Conservation (phyloP, 805 yeast genomes). For the Metschnikowia santaceciliae region DNA sequence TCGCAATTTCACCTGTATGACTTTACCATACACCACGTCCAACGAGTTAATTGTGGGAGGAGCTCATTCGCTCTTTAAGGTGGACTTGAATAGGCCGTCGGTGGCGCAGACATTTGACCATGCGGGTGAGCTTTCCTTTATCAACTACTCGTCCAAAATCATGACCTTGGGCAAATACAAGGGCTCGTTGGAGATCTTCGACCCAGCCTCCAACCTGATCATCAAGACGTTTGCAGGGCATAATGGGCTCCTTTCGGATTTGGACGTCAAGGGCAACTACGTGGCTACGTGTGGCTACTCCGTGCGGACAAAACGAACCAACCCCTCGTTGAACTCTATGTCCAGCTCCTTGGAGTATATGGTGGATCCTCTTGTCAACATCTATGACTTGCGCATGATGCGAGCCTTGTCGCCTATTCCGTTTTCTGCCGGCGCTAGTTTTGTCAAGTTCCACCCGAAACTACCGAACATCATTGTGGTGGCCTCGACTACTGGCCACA, state of each 20-base stretch:
- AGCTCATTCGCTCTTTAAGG: constrained; percentile 23
- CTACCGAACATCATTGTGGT: constrained; percentile 72
- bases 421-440: constrained; percentile 86
- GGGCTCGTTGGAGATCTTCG: constrained; percentile 63
- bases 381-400: constrained; percentile 74
- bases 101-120: constrained; percentile 31
- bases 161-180: constrained; percentile 55
- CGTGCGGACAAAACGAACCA: constrained; percentile 51
- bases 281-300: constrained; percentile 82
- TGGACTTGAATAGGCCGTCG: constrained; percentile 32
- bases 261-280: constrained; percentile 62
- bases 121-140: constrained; percentile 40
- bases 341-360: constrained; percentile 22
- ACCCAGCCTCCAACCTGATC: constrained; percentile 45
- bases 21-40: constrained; percentile 27
- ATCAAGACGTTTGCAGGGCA: constrained; percentile 57
- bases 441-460: constrained; percentile 81
- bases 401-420: constrained; percentile 74
- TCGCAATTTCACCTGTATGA: constrained; percentile 28
- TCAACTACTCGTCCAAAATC: constrained; percentile 46
- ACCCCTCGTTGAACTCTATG: constrained; percentile 8
- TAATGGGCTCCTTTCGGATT: constrained; percentile 56
- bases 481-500: constrained; percentile 72
- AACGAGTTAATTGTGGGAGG: constrained; percentile 31
- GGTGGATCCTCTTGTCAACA: constrained; percentile 75